Evolutionary conservation across 1,139 yeast species (phyloP).

Genomic region (Debaryomycetaceae sp.): DNA sequence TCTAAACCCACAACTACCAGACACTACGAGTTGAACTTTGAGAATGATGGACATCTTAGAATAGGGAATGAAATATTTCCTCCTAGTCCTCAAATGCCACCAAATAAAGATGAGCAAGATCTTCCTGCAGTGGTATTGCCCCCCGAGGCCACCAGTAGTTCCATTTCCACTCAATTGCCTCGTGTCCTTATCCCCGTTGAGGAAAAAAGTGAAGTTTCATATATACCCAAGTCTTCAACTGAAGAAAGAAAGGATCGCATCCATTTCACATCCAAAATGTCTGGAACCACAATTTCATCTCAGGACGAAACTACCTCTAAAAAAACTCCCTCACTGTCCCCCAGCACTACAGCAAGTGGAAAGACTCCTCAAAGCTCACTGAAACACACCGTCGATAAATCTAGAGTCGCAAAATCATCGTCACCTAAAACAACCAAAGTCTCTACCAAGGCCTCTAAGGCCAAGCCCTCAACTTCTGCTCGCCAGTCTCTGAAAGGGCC

Average conservation of each 20-base stretch:
- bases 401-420: neutral
- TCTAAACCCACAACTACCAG: constrained; percentile 1
- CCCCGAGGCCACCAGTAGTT: neutral
- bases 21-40: constrained; percentile 1
- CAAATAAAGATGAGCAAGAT: neutral
- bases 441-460: neutral
- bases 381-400: neutral
- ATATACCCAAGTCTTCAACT: neutral
- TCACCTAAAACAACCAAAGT: neutral
- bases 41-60: constrained; percentile 5
- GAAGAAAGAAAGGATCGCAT: neutral
- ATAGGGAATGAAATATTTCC: constrained; percentile 1
- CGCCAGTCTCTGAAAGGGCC: neutral
- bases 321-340: neutral
- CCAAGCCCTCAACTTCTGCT: neutral
- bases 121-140: neutral
- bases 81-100: neutral
- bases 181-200: neutral
- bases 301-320: neutral
- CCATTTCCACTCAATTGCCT: neutral
- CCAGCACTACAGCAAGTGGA: neutral
- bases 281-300: neutral
- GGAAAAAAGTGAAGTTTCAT: neutral
- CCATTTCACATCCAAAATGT: too few species aligned
- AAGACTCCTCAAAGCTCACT: neutral